phyloP scores from a whole-genome alignment of 169 alveolate species.

The Eimeria acervulina region DNA sequence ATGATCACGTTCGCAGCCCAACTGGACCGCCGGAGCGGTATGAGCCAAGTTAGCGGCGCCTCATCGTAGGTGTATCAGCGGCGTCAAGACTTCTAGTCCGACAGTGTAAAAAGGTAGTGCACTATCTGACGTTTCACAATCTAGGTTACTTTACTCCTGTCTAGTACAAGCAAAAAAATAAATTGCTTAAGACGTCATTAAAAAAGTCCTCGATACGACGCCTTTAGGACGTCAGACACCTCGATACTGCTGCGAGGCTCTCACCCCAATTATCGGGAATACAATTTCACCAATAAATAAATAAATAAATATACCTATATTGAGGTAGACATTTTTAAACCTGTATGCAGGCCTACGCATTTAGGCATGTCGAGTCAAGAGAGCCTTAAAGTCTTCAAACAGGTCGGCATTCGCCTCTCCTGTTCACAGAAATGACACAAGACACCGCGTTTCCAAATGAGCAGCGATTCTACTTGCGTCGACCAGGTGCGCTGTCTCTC shows the following conservation, averaged over 20 bases:
- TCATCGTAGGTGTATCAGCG: neutral
- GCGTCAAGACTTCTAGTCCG: neutral
- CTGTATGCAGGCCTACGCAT: neutral
- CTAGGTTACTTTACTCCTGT: neutral
- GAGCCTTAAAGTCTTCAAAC: constrained; percentile 89
- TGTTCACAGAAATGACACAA: neutral
- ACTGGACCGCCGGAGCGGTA: neutral
- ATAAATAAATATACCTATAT: neutral
- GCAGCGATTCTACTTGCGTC: neutral
- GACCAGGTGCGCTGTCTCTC: neutral
- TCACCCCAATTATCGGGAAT: neutral
- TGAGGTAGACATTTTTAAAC: neutral
- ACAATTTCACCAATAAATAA: neutral
- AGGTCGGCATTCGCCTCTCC: constrained; percentile 89
- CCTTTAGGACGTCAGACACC: neutral
- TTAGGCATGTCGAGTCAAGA: constrained; percentile 88
- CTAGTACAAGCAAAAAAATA: neutral
- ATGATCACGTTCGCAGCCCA: neutral
- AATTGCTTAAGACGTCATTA: neutral
- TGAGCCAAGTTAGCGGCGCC: neutral
- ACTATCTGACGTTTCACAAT: too few species aligned
- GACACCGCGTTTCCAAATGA: neutral
- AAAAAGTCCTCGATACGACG: neutral
- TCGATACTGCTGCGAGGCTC: neutral
- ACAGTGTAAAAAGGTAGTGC: neutral